Percentiles rank a stretch among this genome's conserved stretches.
Evolutionary conservation across 2,329 filamentous ascomycete genomes (phyloP).

Genomic region (Lomentospora prolificans): DNA sequence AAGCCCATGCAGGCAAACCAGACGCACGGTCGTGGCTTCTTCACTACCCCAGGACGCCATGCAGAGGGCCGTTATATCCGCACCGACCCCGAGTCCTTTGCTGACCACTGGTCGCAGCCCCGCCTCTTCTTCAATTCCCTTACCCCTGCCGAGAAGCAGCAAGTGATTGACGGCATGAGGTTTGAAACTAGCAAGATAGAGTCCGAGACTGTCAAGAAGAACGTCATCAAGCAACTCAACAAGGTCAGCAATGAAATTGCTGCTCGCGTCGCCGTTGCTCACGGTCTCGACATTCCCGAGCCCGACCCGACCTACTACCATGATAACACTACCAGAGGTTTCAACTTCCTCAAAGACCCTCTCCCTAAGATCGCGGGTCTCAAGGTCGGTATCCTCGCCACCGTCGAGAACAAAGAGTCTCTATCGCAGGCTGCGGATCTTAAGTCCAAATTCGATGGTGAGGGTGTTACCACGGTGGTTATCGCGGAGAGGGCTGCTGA

Average conservation of each 20-base stretch:
- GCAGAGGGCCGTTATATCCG: conserved; percentile 62
- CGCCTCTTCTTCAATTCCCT: conserved; percentile 79
- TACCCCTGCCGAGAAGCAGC: conserved; percentile 58
- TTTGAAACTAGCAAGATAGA: conserved; percentile 57
- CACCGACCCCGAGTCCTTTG: conserved; percentile 62
- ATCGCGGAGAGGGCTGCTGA: conserved; percentile 48
- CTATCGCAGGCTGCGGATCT: conserved; percentile 39
- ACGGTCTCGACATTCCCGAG: conserved; percentile 48
- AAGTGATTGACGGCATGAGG: conserved; percentile 62
- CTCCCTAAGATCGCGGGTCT: conserved; percentile 53
- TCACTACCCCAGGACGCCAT: conserved; percentile 54
- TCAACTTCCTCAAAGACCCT: conserved; percentile 49
- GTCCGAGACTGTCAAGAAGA: conserved; percentile 47
- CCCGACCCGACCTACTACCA: conserved; percentile 59
- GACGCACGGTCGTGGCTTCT: conserved; percentile 51
- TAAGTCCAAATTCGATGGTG: conserved; percentile 33
- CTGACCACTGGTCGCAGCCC: conserved; percentile 67
- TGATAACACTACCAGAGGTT: conserved; percentile 51
- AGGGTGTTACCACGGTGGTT: conserved; percentile 47
- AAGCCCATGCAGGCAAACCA: conserved; percentile 59
- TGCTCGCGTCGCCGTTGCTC: conserved; percentile 48
- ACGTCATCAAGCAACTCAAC: conserved; percentile 61
- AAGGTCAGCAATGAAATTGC: conserved; percentile 58
- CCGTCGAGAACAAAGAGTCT: conserved; percentile 27
- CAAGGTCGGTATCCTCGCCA: conserved; percentile 53